phyloP scores from a whole-genome alignment of 306 rosid genomes.

The Pyrus bretschneideri region DNA sequence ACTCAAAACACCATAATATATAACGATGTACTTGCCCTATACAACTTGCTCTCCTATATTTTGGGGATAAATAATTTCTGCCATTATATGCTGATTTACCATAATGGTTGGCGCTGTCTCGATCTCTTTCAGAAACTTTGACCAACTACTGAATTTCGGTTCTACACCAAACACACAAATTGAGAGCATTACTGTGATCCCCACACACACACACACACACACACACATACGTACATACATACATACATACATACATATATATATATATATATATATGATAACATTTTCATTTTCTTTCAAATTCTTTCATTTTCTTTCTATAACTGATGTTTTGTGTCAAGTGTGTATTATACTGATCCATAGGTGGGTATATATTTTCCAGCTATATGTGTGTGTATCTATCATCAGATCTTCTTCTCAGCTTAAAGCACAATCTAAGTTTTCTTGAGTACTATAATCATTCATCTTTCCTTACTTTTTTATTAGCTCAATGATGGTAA shows the following conservation, averaged over 20 bases:
- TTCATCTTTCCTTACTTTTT: constrained; percentile 18
- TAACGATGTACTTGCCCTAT: no score
- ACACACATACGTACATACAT: no score
- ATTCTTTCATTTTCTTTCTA: no score
- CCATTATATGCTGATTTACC: not conserved
- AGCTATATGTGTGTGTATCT: not conserved
- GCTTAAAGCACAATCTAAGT: constrained; percentile 16
- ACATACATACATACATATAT: no score
- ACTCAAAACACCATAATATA: no score
- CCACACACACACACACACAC: no score
- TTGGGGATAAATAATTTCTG: not conserved
- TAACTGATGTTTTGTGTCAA: no score
- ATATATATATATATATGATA: no score
- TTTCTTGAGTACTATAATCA: constrained; percentile 30
- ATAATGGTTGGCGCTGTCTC: not conserved
- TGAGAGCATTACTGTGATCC: no score
- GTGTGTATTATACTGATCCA: no score
- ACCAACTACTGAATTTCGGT: not conserved
- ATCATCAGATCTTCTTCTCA: not conserved
- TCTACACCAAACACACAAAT: not conserved
- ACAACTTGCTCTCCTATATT: not conserved
- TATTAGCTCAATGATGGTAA: constrained; percentile 14
- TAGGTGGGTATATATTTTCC: no score
- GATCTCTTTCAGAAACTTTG: not conserved
- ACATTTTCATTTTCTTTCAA: no score